Evolutionary conservation across 306 rosid genomes (phyloP).

Genomic region (Prunus mume): DNA sequence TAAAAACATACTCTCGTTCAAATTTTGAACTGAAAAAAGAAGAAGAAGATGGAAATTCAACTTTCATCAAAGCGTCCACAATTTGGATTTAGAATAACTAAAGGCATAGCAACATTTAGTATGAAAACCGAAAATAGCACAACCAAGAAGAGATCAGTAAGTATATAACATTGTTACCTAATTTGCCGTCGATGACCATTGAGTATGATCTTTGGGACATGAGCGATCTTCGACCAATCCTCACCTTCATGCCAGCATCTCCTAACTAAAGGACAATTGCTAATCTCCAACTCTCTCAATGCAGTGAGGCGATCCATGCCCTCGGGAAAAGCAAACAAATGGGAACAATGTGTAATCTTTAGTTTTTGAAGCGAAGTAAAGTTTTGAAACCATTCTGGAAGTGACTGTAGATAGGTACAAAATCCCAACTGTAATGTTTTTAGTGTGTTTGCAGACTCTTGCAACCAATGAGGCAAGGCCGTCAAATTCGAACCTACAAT

Average conservation of each 20-base stretch:
- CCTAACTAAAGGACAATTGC: neutral
- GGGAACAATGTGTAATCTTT: neutral
- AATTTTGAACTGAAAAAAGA: too few relatives aligned
- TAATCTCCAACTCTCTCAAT: neutral
- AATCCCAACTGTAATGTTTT: neutral
- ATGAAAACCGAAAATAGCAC: neutral
- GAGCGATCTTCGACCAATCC: neutral
- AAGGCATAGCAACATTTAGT: too few relatives aligned
- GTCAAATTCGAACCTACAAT: neutral
- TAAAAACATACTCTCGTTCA: too few relatives aligned
- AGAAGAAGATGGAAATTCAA: too few relatives aligned
- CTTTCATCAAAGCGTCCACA: too few relatives aligned
- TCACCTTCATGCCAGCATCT: neutral
- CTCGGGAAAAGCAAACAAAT: neutral
- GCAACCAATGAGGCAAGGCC: neutral
- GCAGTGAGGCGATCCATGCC: neutral
- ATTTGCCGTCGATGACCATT: neutral
- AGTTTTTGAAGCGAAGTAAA: slow-evolving; percentile 1
- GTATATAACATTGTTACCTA: neutral
- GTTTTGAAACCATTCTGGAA: slow-evolving; percentile 29
- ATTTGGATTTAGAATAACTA: too few relatives aligned
- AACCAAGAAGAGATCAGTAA: neutral
- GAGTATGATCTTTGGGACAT: neutral
- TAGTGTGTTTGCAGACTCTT: slow-evolving; percentile 16
- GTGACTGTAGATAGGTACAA: slow-evolving; percentile 2